Evolutionary conservation across 1,284 basidiomycete genomes (phyloP), one percentile per base, ranked within the genome.

Genomic region (Pterula multifida): DNA sequence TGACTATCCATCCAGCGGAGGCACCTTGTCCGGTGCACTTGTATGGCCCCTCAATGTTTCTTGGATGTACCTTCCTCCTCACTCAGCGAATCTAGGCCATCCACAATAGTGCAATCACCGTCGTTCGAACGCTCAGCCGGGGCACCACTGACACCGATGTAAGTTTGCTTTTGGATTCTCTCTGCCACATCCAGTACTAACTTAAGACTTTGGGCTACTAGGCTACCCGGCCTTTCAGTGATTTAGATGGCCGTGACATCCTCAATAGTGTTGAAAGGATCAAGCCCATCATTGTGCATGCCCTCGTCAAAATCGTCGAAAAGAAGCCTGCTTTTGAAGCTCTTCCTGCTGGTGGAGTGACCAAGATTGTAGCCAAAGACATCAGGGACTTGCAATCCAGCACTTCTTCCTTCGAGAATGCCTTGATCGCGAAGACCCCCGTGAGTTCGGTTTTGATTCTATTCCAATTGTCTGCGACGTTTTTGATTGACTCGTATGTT

Each of bases 1-100:
- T 0, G 56, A 49, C 9, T 62, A 62, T 54, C 60, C 61, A 0
- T 32, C 25, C 35, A 56, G 54, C n/a, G 60, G 60, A 12, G 55
- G 55, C 26, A 57, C 47, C 36, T 52, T 61, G 24, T 24, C 36
- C 21, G 51, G 50, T 6, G 61, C 60, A 12, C 44, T 60, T 23
- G 59, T 58, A 45, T n/a, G 44, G 51, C n/a, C 3, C 46, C n/a
- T 47, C 26, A 12, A 21, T 12, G 9, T 19, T 32, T 32, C 28
- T 17, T 6, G n/a, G n/a, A 6, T 19, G 1, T 24, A 48, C 26
- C 15, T 28, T 25, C 17, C 11, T 26, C 19, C 3, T 36, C 17
- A 1, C 26, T 0, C 26, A 32, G 6, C 15, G 28, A 15, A 15
- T 15, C 6, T 32, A 62, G 60, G 52, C 39, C 32, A 59, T 63